Evolutionary conservation across 495 filamentous ascomycete species (phyloP), one percentile per base, ranked within the genome.

Genomic region (Lophiotrema nucula): DNA sequence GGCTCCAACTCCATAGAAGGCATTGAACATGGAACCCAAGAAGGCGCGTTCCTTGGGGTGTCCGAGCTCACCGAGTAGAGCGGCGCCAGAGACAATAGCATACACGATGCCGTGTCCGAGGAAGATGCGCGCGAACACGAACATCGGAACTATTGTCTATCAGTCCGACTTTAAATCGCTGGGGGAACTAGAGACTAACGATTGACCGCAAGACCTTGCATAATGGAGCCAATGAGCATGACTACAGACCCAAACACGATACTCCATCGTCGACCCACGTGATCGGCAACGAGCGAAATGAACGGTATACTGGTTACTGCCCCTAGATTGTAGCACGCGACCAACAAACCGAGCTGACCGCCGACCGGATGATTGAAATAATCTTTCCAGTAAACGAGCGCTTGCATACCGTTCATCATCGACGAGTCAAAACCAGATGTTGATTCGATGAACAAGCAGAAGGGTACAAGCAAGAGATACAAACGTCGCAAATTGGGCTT

Each of bases 371-470:
- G 22, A 21, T 69, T 63, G 35, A 79, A 78, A 53, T 73, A 87
- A 12, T 70, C 60, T 48, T 78, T 76, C 82, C 81, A 87, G 4
- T 73, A 73, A 5, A 73, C 67, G 16, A 86, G 79, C 21, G 81
- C 77, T 68, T 88, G 83, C 3, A 88, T 76, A 3, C 79, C 80
- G 56, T 87, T 88, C 70, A 88, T 86, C 66, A 88, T 81, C 53
- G 83, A 80, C 10, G 81, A 83, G 69, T 88, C 84, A 64, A 88
- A 88, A 1, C 86, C 85, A n/a, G 84, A 86, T 1, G 84, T 88
- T 70, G 84, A 81, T 70, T 87, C 85, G 43, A 86, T 81, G n/a
- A 84, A 84, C 71, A 88, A 82, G 60, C 80, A 78, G 11, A 82
- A 79, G 12, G 83, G 82, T 60, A 86, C 81, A 48, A 89, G 71